phyloP scores from a whole-genome alignment of 192 early-diverging fungal species.

The Backusella morwellensis region DNA sequence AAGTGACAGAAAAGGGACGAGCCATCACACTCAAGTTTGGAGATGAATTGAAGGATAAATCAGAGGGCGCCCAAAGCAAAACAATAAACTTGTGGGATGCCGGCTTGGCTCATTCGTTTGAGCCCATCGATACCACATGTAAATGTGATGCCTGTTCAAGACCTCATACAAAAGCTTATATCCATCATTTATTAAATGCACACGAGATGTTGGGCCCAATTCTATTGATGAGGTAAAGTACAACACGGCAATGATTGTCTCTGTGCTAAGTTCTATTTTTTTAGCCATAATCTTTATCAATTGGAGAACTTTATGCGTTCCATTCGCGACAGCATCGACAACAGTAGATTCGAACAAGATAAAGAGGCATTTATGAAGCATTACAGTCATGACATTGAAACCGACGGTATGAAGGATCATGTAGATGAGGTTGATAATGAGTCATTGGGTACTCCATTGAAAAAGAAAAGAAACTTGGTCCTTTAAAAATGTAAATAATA shows the following conservation, averaged over 20 bases:
- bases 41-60: not conserved
- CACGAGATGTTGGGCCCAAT: slow-evolving; percentile 80
- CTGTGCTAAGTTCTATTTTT: no score
- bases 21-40: slow-evolving; percentile 60
- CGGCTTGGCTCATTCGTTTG: slow-evolving; percentile 55
- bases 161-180: slow-evolving; percentile 65
- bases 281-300: slow-evolving; percentile 36
- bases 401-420: slow-evolving; percentile 22
- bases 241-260: no score
- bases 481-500: slow-evolving; percentile 15
- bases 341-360: slow-evolving; percentile 17
- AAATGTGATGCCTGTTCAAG: slow-evolving; percentile 63
- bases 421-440: slow-evolving; percentile 25
- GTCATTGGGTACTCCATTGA: slow-evolving; percentile 26
- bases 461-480: slow-evolving; percentile 32
- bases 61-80: slow-evolving; percentile 15
- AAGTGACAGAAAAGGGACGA: slow-evolving; percentile 63
- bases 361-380: slow-evolving; percentile 23
- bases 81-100: slow-evolving; percentile 57
- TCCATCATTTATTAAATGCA: slow-evolving; percentile 69
- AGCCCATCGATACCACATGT: slow-evolving; percentile 60
- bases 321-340: slow-evolving; percentile 27
- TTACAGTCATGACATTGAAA: slow-evolving; percentile 26
- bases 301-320: slow-evolving; percentile 26
- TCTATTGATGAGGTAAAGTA: slow-evolving; percentile 60